Evolutionary conservation across 345 rosid species (phyloP), one percentile per base, ranked within the genome.

Genomic region (Toxicodendron radicans): DNA sequence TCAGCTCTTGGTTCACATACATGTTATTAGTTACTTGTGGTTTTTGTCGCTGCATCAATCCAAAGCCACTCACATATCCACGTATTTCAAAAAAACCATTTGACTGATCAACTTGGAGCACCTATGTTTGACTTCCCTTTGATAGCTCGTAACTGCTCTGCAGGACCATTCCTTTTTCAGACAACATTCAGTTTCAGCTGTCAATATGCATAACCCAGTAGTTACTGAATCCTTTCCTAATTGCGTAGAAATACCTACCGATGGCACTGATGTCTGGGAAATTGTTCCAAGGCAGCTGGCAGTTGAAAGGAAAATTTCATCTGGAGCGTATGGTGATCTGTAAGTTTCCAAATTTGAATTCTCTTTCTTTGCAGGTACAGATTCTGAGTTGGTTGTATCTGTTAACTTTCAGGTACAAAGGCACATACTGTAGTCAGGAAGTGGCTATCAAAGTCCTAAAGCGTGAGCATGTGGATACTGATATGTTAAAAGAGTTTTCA

Each of bases 251-350:
- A 89, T 95, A 78, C 99, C 99, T 45, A 82, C 84, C 8, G 99
- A 93, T 86, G 98, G 91, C 70, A 88, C 90, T 80, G 97, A 95
- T 88, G 98, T 90, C 74, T 95, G 98, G 98, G 99, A 93, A 85
- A 90, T 93, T 79, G 95, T 90, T 85, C 63, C 84, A 79, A 86
- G 78, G 66, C 99, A 87, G 74, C 88, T 95, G 80, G 88, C 80
- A 74, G 77, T 87, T 71, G 96, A 79, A 77, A 86, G 79, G 79
- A 93, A 89, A 81, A 91, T 93, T 75, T 93, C 93, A 74, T 91
- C 97, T 69, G 98, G 98, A 68, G 88, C 99, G 66, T 85, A 75
- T 56, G 97, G 98, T 23, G 98, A 93, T 80, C 81, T 93, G 98
- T 93, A 88, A 83, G 98, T 84, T 68, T 4, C 58, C 52, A 63